phyloP scores from a whole-genome alignment of 306 rosid species.

The Cucumis hystrix region DNA sequence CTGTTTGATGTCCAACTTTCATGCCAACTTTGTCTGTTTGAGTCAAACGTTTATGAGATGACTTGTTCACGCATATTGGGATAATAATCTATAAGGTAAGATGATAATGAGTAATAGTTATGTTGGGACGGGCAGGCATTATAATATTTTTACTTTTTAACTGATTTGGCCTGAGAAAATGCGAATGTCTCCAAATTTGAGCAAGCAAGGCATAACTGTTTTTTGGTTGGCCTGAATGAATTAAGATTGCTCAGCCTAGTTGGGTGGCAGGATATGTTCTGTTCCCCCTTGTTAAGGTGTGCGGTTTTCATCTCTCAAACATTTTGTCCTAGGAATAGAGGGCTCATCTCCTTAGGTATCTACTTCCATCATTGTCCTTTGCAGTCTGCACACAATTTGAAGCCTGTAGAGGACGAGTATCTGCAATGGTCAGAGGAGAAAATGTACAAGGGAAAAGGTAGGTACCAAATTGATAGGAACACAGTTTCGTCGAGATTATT shows the following conservation, averaged over 20 bases:
- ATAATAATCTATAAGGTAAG: not conserved
- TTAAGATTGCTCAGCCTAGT: not conserved
- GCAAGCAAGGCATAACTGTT: not conserved
- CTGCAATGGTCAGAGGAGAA: not conserved
- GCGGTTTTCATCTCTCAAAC: not conserved
- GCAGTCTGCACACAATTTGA: not conserved
- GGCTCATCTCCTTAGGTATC: not conserved
- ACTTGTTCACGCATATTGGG: not conserved
- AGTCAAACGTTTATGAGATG: not conserved
- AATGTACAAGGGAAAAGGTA: not conserved
- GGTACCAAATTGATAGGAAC: not conserved
- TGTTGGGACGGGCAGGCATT: not conserved
- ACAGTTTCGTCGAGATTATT: not conserved
- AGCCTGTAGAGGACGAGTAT: not conserved
- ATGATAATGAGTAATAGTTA: not conserved
- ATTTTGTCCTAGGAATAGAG: not conserved
- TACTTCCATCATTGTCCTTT: not conserved
- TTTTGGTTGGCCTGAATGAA: not conserved
- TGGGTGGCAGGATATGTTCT: not conserved
- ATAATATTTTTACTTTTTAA: not conserved
- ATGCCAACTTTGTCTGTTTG: not conserved
- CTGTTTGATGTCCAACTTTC: not conserved
- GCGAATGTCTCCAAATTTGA: not conserved
- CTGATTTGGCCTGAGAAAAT: not conserved
- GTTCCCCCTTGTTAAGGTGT: not conserved